Base-by-base conservation (phyloP, 192 early-diverging fungal species). In the Coemansia sp. region DNA sequence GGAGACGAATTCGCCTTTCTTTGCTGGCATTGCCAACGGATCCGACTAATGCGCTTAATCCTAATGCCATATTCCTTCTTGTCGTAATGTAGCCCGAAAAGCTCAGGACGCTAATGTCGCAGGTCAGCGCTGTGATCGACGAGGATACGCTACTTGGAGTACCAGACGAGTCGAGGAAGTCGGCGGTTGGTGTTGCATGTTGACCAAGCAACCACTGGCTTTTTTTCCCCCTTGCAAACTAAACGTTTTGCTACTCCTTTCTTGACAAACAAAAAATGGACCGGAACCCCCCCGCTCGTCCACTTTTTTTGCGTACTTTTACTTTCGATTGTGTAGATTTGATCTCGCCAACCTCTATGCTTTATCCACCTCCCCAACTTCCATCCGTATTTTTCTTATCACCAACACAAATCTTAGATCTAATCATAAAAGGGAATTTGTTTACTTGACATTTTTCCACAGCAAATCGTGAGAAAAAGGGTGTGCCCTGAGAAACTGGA, bases 71-170 rank as follows among this genome's bases (percentile, higher is more conserved):
- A 22, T 41, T 25, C 36, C 45, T 2, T 45, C 45, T 2, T 19
- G 50, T 4, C 23, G 13, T 35, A 41, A 38, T 69, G 61, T 81
- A 81, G 79, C 66, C 73, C 13, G 70, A 81, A 40, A 81, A 75
- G 48, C 67, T 81, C 67, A 73, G 67, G 67, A 56, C 62, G 61
- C 61, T 81, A 14, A 81, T 81, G 79, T 65, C 79, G 38, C 73
- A 81, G 65, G 79, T 81, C 45, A 67, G 79, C 42, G 79, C 70
- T 5, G 70, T 67, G 19, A 52, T 81, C 55, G 74, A 81, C 43
- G 73, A 81, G 14, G 67, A 69, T 19, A 66, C 69, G 38, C 22
- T 75, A 40, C 64, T 67, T 49, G 73, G 57, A 6, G 32, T 54
- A 25, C 42, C 69, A 19, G 62, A 42, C 38, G 55, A 60, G 33